phyloP scores from a whole-genome alignment of 768 basidiomycete species.

The Cubamyces lactineus region DNA sequence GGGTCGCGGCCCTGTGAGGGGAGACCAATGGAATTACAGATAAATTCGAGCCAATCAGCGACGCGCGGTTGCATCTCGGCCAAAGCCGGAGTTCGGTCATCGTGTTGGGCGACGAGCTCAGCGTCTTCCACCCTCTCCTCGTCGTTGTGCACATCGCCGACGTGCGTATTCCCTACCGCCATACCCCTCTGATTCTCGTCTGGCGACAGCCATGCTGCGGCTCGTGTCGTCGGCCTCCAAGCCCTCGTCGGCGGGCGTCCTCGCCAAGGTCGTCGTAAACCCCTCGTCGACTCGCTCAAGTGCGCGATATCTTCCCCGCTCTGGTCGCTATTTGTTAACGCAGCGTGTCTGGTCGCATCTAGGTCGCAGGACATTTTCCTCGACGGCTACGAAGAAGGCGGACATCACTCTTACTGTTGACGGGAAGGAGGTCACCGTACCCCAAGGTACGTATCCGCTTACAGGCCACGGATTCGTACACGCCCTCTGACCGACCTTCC shows the following conservation, averaged over 20 bases:
- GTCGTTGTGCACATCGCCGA: slow-evolving; percentile 26
- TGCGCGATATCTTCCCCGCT: slow-evolving; percentile 19
- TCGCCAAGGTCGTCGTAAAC: slow-evolving; percentile 60
- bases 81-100: slow-evolving; percentile 30
- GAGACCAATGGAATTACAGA: slow-evolving; percentile 12
- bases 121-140: slow-evolving; percentile 23
- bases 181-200: slow-evolving; percentile 6
- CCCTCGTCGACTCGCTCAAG: slow-evolving; percentile 43
- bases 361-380: slow-evolving; percentile 68
- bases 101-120: slow-evolving; percentile 29
- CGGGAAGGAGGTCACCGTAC: slow-evolving; percentile 96
- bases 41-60: slow-evolving; percentile 21
- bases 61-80: slow-evolving; percentile 25
- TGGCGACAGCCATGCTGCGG: slow-evolving; percentile 57
- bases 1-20: background rate
- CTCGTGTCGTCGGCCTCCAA: slow-evolving; percentile 61
- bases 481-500: slow-evolving; percentile 8
- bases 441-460: slow-evolving; percentile 71
- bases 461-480: slow-evolving; percentile 2
- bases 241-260: slow-evolving; percentile 64
- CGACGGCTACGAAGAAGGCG: slow-evolving; percentile 65
- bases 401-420: slow-evolving; percentile 94
- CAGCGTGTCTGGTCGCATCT: background rate
- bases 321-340: background rate
- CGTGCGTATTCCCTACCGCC: slow-evolving; percentile 22